Evolutionary conservation across 805 yeast genomes (phyloP).

Genomic region (Vanderwaltozyma yarrowii): DNA sequence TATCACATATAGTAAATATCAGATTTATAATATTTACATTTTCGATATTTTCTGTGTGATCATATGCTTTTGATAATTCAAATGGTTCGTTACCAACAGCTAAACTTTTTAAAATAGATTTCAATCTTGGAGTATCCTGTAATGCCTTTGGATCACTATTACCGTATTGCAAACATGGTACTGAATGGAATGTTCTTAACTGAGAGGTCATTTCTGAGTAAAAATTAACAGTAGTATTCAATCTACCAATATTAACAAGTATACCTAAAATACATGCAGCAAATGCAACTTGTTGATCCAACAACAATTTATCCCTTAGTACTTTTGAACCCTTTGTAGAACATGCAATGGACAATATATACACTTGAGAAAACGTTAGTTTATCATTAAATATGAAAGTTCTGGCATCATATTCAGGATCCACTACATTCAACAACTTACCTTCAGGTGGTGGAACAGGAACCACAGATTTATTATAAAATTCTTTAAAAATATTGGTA

Average conservation of each 20-base stretch:
- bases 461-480: constrained; percentile 27
- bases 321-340: constrained; percentile 77
- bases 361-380: constrained; percentile 74
- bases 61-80: constrained; percentile 59
- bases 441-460: constrained; percentile 28
- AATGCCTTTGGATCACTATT: constrained; percentile 53
- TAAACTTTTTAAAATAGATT: constrained; percentile 62
- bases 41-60: constrained; percentile 37
- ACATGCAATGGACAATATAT: constrained; percentile 70
- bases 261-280: constrained; percentile 75
- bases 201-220: constrained; percentile 94
- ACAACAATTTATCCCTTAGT: constrained; percentile 62
- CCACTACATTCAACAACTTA: constrained; percentile 23
- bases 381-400: constrained; percentile 32
- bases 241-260: constrained; percentile 82
- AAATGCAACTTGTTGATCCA: constrained; percentile 51
- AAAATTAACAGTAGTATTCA: constrained; percentile 91
- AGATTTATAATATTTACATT: constrained; percentile 62
- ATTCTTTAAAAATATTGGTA: constrained; percentile 45
- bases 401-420: constrained; percentile 30
- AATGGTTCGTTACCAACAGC: constrained; percentile 23
- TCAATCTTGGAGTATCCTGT: constrained; percentile 91
- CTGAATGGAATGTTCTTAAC: constrained; percentile 84
- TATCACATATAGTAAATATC: constrained; percentile 62
- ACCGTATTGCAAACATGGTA: constrained; percentile 68